Evolutionary conservation across 2,329 filamentous ascomycete species (phyloP), one percentile per base, ranked within the genome.

Genomic region (Acarospora socialis): DNA sequence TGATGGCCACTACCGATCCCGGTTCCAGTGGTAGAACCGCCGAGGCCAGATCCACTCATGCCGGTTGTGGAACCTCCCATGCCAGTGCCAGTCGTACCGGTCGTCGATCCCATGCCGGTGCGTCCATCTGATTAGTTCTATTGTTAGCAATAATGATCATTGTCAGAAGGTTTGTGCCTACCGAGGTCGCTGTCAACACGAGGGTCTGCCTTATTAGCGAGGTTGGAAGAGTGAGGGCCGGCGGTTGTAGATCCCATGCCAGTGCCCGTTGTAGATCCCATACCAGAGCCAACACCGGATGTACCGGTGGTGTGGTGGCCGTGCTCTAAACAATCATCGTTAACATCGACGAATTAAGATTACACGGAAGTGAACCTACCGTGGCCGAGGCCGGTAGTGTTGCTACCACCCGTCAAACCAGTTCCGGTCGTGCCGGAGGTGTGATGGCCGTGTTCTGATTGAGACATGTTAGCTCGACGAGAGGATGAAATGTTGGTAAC

Each of bases 191-290:
- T 53, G 36, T 59, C 49, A 7, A 57, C 51, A 26, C 51, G 40
- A 21, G 57, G 56, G 33, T 63, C 59, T 8, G 48, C 25, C 37
- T 53, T 56, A 42, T 63, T 62, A 19, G 48, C 47, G 8, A 53
- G 21, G 15, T 57, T 56, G 12, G 53, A 53, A 6, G 42, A 41
- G 34, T 59, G 54, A 19, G 54, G 56, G 10, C 56, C 52, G 24
- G 42, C 43, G 4, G 42, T 53, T 15, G 38, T 29, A 7, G 32
- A 30, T 9, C 30, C 30, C n/a, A n/a, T n/a, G n/a, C n/a, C n/a
- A n/a, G n/a, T n/a, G n/a, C n/a, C n/a, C n/a, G n/a, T n/a, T n/a
- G n/a, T n/a, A n/a, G n/a, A n/a, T n/a, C n/a, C n/a, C n/a, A n/a
- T n/a, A n/a, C n/a, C n/a, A n/a, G n/a, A n/a, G n/a, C n/a, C n/a